Conservation (phyloP, 1,284 basidiomycete species). For the Tilletia caries region DNA sequence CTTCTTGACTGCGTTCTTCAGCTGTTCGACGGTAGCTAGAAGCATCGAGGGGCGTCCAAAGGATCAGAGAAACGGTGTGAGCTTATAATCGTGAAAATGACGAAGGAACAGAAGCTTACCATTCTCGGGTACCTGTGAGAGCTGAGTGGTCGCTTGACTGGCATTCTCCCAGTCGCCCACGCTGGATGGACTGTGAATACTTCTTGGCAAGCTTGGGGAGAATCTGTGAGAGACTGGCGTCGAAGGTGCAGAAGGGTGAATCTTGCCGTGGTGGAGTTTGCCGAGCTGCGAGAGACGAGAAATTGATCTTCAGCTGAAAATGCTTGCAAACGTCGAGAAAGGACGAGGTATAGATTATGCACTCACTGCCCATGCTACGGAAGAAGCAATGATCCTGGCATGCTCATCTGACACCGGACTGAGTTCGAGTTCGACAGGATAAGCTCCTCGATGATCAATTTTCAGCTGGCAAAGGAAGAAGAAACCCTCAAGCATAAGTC, state of each 20-base stretch:
- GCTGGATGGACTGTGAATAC: not conserved
- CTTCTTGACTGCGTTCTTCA: not conserved
- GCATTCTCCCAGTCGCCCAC: not conserved
- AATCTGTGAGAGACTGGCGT: not conserved
- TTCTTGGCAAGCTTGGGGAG: not conserved
- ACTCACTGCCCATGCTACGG: too few relatives aligned
- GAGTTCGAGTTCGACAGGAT: too few relatives aligned
- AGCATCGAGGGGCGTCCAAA: not conserved
- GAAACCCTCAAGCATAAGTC: too few relatives aligned
- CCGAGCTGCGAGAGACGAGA: not conserved
- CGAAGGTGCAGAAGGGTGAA: not conserved
- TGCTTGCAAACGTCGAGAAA: not conserved
- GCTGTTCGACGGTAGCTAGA: not conserved
- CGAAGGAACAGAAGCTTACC: not conserved
- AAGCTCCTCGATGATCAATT: too few relatives aligned
- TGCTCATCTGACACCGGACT: too few relatives aligned
- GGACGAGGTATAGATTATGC: not conserved
- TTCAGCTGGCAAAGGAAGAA: too few relatives aligned
- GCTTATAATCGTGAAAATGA: too few relatives aligned
- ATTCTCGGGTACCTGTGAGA: conserved; percentile 3
- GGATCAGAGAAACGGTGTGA: too few relatives aligned
- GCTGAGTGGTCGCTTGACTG: not conserved
- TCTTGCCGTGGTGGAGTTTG: not conserved
- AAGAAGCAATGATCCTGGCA: too few relatives aligned
- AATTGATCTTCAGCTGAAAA: not conserved